Conservation (phyloP, 2,329 filamentous ascomycete genomes). For the Exophiala bonariae region DNA sequence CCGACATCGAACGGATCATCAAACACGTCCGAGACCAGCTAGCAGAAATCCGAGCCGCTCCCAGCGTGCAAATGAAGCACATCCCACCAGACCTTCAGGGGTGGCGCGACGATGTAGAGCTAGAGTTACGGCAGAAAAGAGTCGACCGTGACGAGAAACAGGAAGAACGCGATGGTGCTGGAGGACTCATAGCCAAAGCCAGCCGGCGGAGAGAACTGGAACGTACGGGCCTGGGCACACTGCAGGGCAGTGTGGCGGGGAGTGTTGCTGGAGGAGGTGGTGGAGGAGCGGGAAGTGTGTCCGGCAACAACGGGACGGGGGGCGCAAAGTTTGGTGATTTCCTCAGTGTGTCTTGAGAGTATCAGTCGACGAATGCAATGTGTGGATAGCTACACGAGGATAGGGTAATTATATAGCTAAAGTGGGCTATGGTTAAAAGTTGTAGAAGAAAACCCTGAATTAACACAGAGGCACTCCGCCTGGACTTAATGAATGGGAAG, state of each 20-base stretch:
- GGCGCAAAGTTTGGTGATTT: neutral
- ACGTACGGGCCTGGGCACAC: conserved; percentile 7
- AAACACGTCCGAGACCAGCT: conserved; percentile 81
- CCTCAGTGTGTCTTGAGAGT: too few relatives aligned
- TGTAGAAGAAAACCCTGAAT: too few relatives aligned
- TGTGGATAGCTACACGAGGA: too few relatives aligned
- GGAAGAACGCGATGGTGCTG: conserved; percentile 39
- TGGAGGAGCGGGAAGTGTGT: neutral
- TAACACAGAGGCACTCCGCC: too few relatives aligned
- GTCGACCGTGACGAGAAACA: conserved; percentile 41
- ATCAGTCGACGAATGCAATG: too few relatives aligned
- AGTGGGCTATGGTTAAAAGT: too few relatives aligned
- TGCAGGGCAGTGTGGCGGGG: too few relatives aligned
- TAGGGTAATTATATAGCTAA: too few relatives aligned
- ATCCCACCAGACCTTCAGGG: conserved; percentile 75
- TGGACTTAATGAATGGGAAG: too few relatives aligned
- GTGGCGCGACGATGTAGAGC: conserved; percentile 49
- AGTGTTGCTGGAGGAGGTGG: neutral
- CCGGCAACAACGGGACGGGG: neutral
- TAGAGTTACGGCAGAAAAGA: conserved; percentile 44
- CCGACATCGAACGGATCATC: conserved; percentile 74
- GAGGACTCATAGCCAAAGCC: conserved; percentile 24
- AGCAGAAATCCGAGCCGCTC: conserved; percentile 78
- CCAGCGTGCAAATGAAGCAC: conserved; percentile 80
- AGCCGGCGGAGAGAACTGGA: conserved; percentile 27